A percentile compares a stretch with the other conserved stretches of the same genome.
Evolutionary conservation across 2,329 filamentous ascomycete genomes (phyloP).

Genomic region (Ophiostoma himal-ulmi): DNA sequence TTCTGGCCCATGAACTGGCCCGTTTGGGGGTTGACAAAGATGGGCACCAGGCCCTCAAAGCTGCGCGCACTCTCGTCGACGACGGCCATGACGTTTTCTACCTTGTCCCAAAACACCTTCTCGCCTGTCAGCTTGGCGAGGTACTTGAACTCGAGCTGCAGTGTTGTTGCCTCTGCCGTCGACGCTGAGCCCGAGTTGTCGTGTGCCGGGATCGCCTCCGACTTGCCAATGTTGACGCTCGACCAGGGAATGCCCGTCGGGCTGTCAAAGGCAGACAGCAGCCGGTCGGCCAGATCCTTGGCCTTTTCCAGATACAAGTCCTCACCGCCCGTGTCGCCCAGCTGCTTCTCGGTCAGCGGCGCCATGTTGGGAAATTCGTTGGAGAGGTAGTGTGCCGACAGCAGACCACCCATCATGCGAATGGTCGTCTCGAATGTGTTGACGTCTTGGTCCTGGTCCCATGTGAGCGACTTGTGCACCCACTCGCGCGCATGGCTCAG

Average conservation of each 20-base stretch:
- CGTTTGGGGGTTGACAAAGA: conserved; percentile 74
- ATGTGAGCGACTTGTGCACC: conserved; percentile 74
- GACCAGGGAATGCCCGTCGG: conserved; percentile 81
- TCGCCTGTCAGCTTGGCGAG: conserved; percentile 91
- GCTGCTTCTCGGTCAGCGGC: conserved; percentile 63
- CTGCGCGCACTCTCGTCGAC: conserved; percentile 75
- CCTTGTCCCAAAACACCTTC: conserved; percentile 83
- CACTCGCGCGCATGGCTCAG: conserved; percentile 81
- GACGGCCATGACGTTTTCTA: conserved; percentile 85
- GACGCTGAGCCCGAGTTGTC: conserved; percentile 82
- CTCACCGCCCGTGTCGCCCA: conserved; percentile 64
- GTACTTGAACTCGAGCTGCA: conserved; percentile 97
- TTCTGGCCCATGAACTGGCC: conserved; percentile 78
- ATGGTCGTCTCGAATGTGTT: conserved; percentile 98
- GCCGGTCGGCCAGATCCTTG: conserved; percentile 79
- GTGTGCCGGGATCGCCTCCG: conserved; percentile 72
- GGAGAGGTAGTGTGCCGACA: conserved; percentile 93
- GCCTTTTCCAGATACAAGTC: conserved; percentile 96
- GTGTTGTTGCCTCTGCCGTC: conserved; percentile 83
- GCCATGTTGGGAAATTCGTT: conserved; percentile 75
- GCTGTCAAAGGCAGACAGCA: conserved; percentile 83
- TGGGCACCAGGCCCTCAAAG: conserved; percentile 80
- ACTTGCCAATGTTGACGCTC: conserved; percentile 78
- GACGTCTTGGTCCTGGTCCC: conserved; percentile 90
- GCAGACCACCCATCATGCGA: conserved; percentile 86